Percentiles rank a stretch among this genome's conserved stretches.
These are phyloP conservation scores for Lichenothelia convexa DNA, from an alignment of 495 filamentous ascomycete species.

Conservation along the genomic window DNA sequence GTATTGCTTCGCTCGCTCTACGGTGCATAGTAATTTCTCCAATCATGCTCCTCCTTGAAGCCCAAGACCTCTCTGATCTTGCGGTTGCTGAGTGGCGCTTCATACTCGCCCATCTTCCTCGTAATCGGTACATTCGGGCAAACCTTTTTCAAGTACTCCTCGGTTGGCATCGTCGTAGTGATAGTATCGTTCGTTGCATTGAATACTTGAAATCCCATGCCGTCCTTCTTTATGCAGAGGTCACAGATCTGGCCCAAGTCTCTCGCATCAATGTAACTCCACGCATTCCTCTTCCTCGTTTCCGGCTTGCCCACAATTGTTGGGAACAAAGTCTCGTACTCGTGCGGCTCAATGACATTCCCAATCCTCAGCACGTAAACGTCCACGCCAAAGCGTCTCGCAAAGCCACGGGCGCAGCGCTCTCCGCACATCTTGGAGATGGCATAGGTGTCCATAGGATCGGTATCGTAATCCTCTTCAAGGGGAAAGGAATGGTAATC, in stretches of 20 bases:
- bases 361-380: constrained; percentile 43
- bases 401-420: constrained; percentile 35
- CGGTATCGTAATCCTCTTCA: constrained; percentile 33
- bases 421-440: constrained; percentile 41
- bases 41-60: constrained; percentile 37
- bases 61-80: constrained; percentile 41
- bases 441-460: constrained; percentile 40
- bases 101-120: constrained; percentile 32
- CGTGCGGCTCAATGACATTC: constrained; percentile 38
- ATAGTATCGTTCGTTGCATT: constrained; percentile 44
- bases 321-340: constrained; percentile 34
- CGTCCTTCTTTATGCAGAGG: constrained; percentile 27
- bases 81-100: constrained; percentile 38
- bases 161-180: constrained; percentile 27
- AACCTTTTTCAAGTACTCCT: constrained; percentile 29
- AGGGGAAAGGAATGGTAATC: constrained; percentile 38
- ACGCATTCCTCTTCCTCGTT: constrained; percentile 34
- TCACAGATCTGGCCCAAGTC: constrained; percentile 42
- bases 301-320: constrained; percentile 30
- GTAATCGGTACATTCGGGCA: constrained; percentile 30
- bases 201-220: constrained; percentile 40
- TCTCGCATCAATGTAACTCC: constrained; percentile 41
- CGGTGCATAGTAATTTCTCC: constrained; percentile 25
- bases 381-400: constrained; percentile 32
- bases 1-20: too few relatives aligned